Percentiles rank a stretch among this genome's conserved stretches.
Evolutionary conservation across 257 asterid species (phyloP).

Genomic region (Phtheirospermum japonicum): DNA sequence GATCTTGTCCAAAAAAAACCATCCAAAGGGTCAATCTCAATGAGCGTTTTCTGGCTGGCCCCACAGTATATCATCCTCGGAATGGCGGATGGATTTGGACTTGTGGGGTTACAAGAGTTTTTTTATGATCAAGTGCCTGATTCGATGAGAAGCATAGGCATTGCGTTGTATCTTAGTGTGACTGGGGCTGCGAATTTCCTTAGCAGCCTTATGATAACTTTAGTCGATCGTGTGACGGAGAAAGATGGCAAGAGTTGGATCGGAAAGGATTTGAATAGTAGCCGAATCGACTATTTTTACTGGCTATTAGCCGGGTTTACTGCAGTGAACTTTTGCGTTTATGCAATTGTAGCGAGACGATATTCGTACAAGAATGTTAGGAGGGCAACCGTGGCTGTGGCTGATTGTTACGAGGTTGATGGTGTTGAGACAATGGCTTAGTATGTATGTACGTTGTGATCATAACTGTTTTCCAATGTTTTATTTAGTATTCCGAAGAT

Average conservation of each 20-base stretch:
- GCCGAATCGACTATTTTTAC: not conserved
- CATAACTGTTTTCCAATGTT: not conserved
- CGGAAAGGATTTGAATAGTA: not conserved
- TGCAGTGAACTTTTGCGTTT: slow-evolving; percentile 37
- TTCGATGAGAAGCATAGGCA: slow-evolving; percentile 82
- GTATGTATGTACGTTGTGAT: not conserved
- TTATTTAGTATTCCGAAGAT: not conserved
- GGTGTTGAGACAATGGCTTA: slow-evolving; percentile 32
- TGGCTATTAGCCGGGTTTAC: not conserved
- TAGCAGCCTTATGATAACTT: slow-evolving; percentile 59
- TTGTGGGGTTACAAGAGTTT: slow-evolving; percentile 83
- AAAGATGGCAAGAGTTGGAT: slow-evolving; percentile 36
- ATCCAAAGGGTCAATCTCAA: slow-evolving; percentile 34
- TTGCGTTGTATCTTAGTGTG: slow-evolving; percentile 68
- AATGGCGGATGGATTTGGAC: slow-evolving; percentile 60
- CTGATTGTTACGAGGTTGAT: slow-evolving; percentile 39
- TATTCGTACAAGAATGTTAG: slow-evolving; percentile 74
- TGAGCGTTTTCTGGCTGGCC: slow-evolving; percentile 92
- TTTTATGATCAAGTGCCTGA: slow-evolving; percentile 89
- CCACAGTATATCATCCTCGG: slow-evolving; percentile 78
- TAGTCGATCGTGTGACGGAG: slow-evolving; percentile 57
- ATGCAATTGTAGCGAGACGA: slow-evolving; percentile 44
- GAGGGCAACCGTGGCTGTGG: slow-evolving; percentile 44
- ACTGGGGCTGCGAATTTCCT: slow-evolving; percentile 65
- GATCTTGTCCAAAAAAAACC: slow-evolving; percentile 29